phyloP scores from a whole-genome alignment of 2,329 filamentous ascomycete species.

The Epichloe hybrida region DNA sequence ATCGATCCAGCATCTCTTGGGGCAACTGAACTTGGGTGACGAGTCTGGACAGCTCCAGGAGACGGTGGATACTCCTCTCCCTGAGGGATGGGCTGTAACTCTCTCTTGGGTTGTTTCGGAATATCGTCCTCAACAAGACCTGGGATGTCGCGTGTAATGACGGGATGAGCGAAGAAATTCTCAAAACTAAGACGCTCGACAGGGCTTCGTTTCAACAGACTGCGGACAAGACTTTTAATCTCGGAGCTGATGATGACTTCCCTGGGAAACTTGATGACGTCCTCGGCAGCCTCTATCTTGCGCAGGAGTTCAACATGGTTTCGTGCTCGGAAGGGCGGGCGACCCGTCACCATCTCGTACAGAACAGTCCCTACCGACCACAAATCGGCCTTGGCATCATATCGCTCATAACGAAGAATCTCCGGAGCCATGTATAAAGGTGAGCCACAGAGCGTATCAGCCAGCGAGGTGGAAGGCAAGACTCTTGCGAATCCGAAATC shows the following conservation, averaged over 20 bases:
- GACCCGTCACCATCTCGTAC: slow-evolving; percentile 88
- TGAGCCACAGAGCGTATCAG: slow-evolving; percentile 91
- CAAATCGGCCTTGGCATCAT: slow-evolving; percentile 90
- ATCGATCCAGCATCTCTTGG: slow-evolving; percentile 19
- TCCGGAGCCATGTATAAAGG: slow-evolving; percentile 98
- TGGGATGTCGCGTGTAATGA: slow-evolving; percentile 65
- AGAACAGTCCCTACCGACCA: slow-evolving; percentile 96
- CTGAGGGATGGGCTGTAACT: slow-evolving; percentile 21
- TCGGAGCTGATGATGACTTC: slow-evolving; percentile 58
- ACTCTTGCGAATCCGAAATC: slow-evolving; percentile 98
- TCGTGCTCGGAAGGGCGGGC: slow-evolving; percentile 77
- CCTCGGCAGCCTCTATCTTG: slow-evolving; percentile 81
- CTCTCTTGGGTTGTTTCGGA: slow-evolving; percentile 26
- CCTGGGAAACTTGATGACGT: slow-evolving; percentile 73
- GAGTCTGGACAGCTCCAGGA: slow-evolving; percentile 13
- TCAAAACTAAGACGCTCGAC: slow-evolving; percentile 77
- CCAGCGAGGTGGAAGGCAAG: slow-evolving; percentile 77
- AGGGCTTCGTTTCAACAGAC: slow-evolving; percentile 72
- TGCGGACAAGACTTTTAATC: slow-evolving; percentile 69
- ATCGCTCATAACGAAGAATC: slow-evolving; percentile 92
- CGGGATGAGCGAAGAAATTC: slow-evolving; percentile 64
- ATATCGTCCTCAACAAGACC: slow-evolving; percentile 68
- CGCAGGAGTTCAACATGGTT: slow-evolving; percentile 91
- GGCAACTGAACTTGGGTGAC: slow-evolving; percentile 21
- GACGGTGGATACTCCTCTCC: slow-evolving; percentile 15